Evolutionary conservation across 176 grass and related monocot genomes (phyloP).

Genomic region (Leersia perrieri): DNA sequence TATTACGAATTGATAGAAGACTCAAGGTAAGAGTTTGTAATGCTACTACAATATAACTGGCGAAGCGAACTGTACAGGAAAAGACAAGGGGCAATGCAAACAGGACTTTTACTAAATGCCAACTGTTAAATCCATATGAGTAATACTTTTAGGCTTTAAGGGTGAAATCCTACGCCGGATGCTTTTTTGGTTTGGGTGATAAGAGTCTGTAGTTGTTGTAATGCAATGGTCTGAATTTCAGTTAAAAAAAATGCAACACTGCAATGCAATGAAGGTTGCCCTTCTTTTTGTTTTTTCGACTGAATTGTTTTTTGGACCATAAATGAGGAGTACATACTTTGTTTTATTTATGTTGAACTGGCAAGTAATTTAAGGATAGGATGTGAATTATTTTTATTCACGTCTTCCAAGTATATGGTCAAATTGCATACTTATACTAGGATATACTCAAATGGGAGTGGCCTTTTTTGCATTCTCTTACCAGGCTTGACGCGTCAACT

Average conservation of each 20-base stretch:
- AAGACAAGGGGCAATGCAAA: not conserved
- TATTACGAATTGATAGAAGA: too few species aligned
- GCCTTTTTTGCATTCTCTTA: not conserved
- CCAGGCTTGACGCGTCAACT: not conserved
- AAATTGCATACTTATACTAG: not conserved
- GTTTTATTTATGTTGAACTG: not conserved
- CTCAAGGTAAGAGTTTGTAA: too few species aligned
- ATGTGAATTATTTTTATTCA: too few species aligned
- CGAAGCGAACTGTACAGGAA: not conserved
- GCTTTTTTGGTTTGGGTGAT: not conserved
- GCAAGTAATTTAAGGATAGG: not conserved
- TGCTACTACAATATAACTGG: too few species aligned
- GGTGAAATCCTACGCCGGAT: not conserved
- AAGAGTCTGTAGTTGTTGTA: not conserved
- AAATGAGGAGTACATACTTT: not conserved
- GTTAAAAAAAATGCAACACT: too few species aligned
- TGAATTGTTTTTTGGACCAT: not conserved
- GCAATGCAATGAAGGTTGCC: too few species aligned
- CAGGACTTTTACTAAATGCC: not conserved
- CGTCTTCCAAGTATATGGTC: not conserved
- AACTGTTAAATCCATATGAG: not conserved
- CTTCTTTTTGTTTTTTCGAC: too few species aligned
- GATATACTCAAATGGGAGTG: not conserved
- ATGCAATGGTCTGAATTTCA: too few species aligned
- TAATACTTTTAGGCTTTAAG: too few species aligned